Evolutionary conservation across 176 grass and related monocot species (phyloP).

Genomic region (Alloteropsis semialata): DNA sequence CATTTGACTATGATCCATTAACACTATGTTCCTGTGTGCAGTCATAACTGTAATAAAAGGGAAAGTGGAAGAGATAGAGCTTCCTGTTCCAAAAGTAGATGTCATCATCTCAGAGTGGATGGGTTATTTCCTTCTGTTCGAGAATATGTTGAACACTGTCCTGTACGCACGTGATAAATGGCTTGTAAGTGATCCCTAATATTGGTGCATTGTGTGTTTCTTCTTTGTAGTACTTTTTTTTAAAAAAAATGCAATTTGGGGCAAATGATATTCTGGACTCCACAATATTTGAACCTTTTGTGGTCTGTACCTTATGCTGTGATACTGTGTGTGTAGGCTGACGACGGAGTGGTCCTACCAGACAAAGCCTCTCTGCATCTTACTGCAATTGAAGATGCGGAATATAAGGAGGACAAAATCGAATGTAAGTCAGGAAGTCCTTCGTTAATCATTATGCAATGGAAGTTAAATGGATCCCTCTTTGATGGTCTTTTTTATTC

Average conservation of each 20-base stretch:
- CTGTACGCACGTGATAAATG: conserved; percentile 98
- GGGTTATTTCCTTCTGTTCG: conserved; percentile 97
- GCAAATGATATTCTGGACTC: neutral
- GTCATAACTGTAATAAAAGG: conserved; percentile 95
- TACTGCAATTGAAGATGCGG: conserved; percentile 92
- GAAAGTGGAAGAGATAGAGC: conserved; percentile 96
- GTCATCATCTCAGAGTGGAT: conserved; percentile 98
- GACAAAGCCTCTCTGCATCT: conserved; percentile 86
- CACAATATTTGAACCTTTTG: neutral
- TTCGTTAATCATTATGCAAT: neutral
- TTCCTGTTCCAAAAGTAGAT: conserved; percentile 83
- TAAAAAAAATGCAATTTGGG: neutral
- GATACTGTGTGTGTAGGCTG: conserved; percentile 48
- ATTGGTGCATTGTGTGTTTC: neutral
- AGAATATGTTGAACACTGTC: conserved; percentile 99
- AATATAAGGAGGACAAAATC: conserved; percentile 97
- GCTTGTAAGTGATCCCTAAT: conserved; percentile 78
- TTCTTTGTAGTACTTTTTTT: neutral
- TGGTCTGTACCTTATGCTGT: conserved; percentile 11
- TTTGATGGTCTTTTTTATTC: neutral
- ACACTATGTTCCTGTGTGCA: conserved; percentile 29
- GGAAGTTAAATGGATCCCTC: neutral
- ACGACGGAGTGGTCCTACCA: conserved; percentile 74
- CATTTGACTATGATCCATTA: neutral
- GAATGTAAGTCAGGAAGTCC: conserved; percentile 56